Evolutionary conservation across 2,329 filamentous ascomycete species (phyloP), one percentile per base, ranked within the genome.

Genomic region (Dichotomopilus funicola): DNA sequence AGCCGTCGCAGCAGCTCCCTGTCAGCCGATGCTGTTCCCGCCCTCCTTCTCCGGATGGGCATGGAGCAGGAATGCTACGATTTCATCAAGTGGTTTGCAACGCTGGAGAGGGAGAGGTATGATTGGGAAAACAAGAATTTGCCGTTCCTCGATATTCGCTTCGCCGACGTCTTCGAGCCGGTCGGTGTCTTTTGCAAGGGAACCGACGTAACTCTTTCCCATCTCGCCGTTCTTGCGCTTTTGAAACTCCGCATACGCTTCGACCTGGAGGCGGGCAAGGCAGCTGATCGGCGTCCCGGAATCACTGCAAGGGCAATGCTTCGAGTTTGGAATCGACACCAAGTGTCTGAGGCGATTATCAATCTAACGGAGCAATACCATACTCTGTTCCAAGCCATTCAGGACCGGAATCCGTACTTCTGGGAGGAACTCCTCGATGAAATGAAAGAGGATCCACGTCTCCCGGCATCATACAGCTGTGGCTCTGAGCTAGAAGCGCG

Each of bases 11-110:
- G 19, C 19, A 27, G 19, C 19, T 27, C 19, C 19, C 19, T 27
- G 19, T 27, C 19, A 27, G 19, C 19, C 19, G 19, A 27, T 27
- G 19, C 19, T 27, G 19, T 27, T 43, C 41, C 41, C 41, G 6
- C 41, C n/a, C 61, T 70, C 27, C 48, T 67, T 46, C 62, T 71
- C 37, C 66, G 65, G 31, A 63, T 71, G 6, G 67, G 60, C 34
- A 60, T 59, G 34, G 69, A 70, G 44, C 68, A 71, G 53, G 67
- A 69, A 43, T 68, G 66, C 63, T 77, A 77, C 60, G 72, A 76
- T 59, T 77, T 78, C 53, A 37, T 77, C 61, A 78, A 76, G 64
- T 78, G 73, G 75, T 78, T 67, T 67, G 62, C 59, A 3, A 68
- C 62, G 0, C 59, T 58, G 0, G 45, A 65, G 5, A 45, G 64